Evolutionary conservation across 352 stramenopile species (phyloP).

Genomic region (Phytophthora pini): DNA sequence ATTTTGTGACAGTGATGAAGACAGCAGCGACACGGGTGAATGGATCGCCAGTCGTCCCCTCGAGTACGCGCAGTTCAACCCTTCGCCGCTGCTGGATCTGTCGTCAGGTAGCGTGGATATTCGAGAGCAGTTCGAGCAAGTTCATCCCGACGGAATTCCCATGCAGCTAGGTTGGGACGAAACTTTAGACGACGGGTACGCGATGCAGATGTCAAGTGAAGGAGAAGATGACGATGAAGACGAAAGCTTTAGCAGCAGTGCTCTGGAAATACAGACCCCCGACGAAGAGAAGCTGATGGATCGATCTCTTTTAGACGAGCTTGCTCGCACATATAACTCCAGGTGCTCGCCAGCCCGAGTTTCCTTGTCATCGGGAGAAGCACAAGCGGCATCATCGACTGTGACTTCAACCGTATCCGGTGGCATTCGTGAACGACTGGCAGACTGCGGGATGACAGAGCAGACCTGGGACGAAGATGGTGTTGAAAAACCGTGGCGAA

Average conservation of each 20-base stretch:
- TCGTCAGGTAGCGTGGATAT: slow-evolving; percentile 40
- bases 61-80: slow-evolving; percentile 30
- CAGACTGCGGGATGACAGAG: slow-evolving; percentile 21
- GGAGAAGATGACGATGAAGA: slow-evolving; percentile 27
- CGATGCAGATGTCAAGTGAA: slow-evolving; percentile 28
- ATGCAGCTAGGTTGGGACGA: slow-evolving; percentile 27
- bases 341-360: slow-evolving; percentile 12
- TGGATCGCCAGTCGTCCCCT: slow-evolving; percentile 23
- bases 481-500: slow-evolving; percentile 63
- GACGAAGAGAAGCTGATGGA: slow-evolving; percentile 34
- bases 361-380: slow-evolving; percentile 24
- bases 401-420: slow-evolving; percentile 16
- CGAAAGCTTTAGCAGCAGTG: slow-evolving; percentile 37
- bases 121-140: slow-evolving; percentile 29
- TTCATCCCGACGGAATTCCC: slow-evolving; percentile 13
- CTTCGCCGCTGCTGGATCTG: slow-evolving; percentile 23
- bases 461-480: slow-evolving; percentile 27
- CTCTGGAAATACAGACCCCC: slow-evolving; percentile 33
- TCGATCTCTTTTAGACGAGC: slow-evolving; percentile 25
- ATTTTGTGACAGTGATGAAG: slow-evolving; percentile 37
- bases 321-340: slow-evolving; percentile 15
- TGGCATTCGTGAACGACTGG: slow-evolving; percentile 16
- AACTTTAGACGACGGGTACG: slow-evolving; percentile 14
- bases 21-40: slow-evolving; percentile 32
- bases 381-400: slow-evolving; percentile 23